Evolutionary conservation across 2,329 filamentous ascomycete species (phyloP).

Genomic region (Phyllosticta paracitricarpa): DNA sequence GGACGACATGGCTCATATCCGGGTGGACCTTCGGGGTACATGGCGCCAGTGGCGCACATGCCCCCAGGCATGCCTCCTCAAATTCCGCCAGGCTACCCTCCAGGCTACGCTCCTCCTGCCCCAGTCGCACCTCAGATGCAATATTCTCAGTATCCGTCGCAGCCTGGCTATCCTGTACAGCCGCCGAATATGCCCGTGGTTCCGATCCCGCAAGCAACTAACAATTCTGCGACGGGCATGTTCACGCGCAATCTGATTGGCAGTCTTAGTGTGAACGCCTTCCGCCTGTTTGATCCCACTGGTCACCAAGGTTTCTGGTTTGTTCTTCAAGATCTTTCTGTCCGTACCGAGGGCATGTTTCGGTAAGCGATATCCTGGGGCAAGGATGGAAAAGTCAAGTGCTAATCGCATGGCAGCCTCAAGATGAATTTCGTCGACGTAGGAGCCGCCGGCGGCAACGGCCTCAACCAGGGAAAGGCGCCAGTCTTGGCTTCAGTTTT

Average conservation of each 20-base stretch:
- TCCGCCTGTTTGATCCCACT: constrained; percentile 66
- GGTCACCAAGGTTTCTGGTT: constrained; percentile 92
- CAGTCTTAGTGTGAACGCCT: constrained; percentile 79
- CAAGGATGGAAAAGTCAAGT: not conserved
- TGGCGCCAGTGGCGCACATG: not conserved
- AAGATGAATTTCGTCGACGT: constrained; percentile 81
- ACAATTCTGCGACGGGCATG: constrained; percentile 60
- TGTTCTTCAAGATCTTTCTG: constrained; percentile 87
- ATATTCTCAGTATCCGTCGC: constrained; percentile 6
- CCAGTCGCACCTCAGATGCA: constrained; percentile 9
- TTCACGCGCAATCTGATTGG: constrained; percentile 93
- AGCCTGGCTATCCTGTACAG: constrained; percentile 10
- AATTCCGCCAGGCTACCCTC: not conserved
- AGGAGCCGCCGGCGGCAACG: constrained; percentile 38
- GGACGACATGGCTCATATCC: constrained; percentile 1
- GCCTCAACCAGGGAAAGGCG: constrained; percentile 63
- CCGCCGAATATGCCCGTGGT: constrained; percentile 14
- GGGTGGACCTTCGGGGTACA: not conserved
- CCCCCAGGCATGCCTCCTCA: constrained; percentile 5
- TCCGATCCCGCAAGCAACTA: constrained; percentile 10
- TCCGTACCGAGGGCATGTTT: constrained; percentile 85
- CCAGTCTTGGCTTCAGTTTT: constrained; percentile 79
- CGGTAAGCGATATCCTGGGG: constrained; percentile 46
- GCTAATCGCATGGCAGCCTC: constrained; percentile 32
- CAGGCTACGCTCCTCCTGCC: not conserved